Conservation (phyloP, 345 rosid species). For the Gynandropsis gynandra region DNA sequence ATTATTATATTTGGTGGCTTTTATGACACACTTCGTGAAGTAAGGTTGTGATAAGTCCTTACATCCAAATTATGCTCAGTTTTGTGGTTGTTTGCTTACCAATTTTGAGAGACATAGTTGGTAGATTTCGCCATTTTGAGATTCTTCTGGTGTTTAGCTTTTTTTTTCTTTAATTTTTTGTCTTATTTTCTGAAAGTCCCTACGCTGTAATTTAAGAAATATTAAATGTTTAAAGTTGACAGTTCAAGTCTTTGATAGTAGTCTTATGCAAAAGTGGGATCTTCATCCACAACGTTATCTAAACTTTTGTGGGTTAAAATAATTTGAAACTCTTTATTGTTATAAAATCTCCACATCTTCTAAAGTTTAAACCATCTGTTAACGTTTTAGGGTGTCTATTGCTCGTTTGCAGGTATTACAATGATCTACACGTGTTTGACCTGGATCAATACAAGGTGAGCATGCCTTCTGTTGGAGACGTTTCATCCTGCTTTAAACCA, state of each 20-base stretch:
- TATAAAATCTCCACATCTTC: neutral
- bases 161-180: neutral
- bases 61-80: neutral
- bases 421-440: constrained; percentile 81
- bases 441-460: constrained; percentile 86
- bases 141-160: neutral
- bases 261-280: neutral
- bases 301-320: neutral
- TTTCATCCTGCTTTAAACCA: neutral
- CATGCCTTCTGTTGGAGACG: constrained; percentile 6
- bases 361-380: neutral
- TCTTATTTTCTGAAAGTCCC: neutral
- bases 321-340: neutral
- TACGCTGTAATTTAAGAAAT: constrained; percentile 9
- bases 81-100: too few relatives aligned
- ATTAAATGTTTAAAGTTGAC: neutral
- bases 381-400: constrained; percentile 4
- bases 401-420: constrained; percentile 56
- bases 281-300: neutral
- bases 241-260: neutral
- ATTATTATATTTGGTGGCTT: constrained; percentile 92
- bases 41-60: constrained; percentile 59
- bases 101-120: neutral
- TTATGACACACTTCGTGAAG: constrained; percentile 98
- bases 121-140: neutral